Conservation (phyloP, 2,329 filamentous ascomycete genomes). For the Bimuria novae-zelandiae region DNA sequence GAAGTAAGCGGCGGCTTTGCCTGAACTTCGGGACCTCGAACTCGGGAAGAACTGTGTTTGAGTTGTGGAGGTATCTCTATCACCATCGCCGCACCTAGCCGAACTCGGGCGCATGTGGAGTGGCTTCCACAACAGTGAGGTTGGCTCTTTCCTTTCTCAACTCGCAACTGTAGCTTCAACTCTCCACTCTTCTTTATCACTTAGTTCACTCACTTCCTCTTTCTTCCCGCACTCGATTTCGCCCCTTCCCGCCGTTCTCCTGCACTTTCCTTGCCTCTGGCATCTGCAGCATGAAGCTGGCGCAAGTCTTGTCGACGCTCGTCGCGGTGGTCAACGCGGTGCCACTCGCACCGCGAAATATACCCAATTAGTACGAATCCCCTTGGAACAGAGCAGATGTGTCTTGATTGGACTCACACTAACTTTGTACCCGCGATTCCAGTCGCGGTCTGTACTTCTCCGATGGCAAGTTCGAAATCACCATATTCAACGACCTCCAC, state of each 20-base stretch:
- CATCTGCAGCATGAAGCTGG: conserved; percentile 3
- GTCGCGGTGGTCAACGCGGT: neutral
- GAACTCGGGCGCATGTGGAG: neutral
- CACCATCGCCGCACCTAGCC: neutral
- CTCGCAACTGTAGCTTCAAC: conserved; percentile 11
- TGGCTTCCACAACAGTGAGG: conserved; percentile 1
- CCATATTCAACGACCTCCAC: conserved; percentile 72
- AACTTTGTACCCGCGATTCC: too few relatives aligned
- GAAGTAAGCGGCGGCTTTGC: too few relatives aligned
- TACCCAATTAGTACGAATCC: conserved; percentile 26
- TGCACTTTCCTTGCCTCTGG: neutral
- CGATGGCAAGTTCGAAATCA: conserved; percentile 52
- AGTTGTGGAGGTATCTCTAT: neutral
- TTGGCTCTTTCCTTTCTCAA: neutral
- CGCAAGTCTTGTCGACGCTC: conserved; percentile 3
- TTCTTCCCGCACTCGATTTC: neutral
- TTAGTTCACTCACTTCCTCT: conserved; percentile 10
- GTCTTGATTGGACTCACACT: too few relatives aligned
- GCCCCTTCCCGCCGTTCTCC: neutral
- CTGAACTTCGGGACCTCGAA: too few relatives aligned
- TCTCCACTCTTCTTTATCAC: conserved; percentile 2
- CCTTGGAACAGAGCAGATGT: too few relatives aligned
- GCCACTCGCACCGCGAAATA: conserved; percentile 7
- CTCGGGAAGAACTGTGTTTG: too few relatives aligned
- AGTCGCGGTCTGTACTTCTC: conserved; percentile 30